Conservation (phyloP, 2,329 filamentous ascomycete species). For the Penicillium digitatum region DNA sequence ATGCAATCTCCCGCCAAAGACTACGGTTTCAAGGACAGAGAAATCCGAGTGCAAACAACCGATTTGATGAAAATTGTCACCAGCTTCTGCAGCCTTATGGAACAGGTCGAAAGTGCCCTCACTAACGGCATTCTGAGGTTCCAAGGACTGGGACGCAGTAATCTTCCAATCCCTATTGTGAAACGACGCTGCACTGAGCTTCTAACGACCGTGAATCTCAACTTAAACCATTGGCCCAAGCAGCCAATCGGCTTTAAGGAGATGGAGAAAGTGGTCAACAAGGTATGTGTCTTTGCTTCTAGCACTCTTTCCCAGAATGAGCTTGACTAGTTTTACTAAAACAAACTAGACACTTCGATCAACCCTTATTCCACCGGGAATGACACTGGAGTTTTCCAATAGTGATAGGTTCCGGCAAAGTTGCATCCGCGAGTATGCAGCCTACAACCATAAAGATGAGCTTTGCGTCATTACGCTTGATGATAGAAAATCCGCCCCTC, state of each 20-base stretch:
- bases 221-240: slow-evolving; percentile 8
- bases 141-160: not conserved
- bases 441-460: slow-evolving; percentile 12
- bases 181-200: slow-evolving; percentile 14
- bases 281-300: slow-evolving; percentile 1
- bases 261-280: not conserved
- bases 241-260: slow-evolving; percentile 3
- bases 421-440: slow-evolving; percentile 4
- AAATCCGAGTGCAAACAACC: not conserved
- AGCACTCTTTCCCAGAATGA: not conserved
- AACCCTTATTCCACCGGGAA: not conserved
- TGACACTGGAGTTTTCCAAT: not conserved
- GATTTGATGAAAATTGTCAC: not conserved
- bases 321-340: not conserved
- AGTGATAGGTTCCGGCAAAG: slow-evolving; percentile 6
- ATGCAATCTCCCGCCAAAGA: not conserved
- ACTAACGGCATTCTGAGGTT: not conserved
- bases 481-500: slow-evolving; percentile 3
- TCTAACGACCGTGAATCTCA: slow-evolving; percentile 9
- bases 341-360: not conserved
- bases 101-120: slow-evolving; percentile 3
- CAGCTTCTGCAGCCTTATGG: slow-evolving; percentile 5
- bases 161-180: not conserved
- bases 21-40: not conserved
- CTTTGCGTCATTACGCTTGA: slow-evolving; percentile 13